Percentiles rank a stretch among this genome's conserved stretches.
Evolutionary conservation across 2,329 filamentous ascomycete genomes (phyloP).

Genomic region (Penicillium griseofulvum): DNA sequence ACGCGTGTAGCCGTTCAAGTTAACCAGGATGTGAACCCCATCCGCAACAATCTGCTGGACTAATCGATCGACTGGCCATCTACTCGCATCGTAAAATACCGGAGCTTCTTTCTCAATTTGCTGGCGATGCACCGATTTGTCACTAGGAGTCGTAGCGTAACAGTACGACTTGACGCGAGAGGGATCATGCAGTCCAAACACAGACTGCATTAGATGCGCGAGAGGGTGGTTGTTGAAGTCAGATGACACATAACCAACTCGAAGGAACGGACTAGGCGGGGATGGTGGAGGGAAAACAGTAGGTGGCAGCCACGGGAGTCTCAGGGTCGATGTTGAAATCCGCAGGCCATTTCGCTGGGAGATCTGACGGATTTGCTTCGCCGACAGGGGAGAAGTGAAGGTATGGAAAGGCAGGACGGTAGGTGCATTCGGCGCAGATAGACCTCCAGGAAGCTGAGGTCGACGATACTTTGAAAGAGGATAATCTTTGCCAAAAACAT

Average conservation of each 20-base stretch:
- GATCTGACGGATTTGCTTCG: slow-evolving; percentile 87
- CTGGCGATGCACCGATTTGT: slow-evolving; percentile 81
- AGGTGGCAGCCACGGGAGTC: slow-evolving; percentile 78
- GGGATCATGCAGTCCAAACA: slow-evolving; percentile 85
- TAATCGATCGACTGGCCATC: slow-evolving; percentile 79
- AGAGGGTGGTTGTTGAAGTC: slow-evolving; percentile 99
- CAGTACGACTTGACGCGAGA: slow-evolving; percentile 78
- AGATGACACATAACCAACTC: slow-evolving; percentile 92
- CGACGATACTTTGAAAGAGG: slow-evolving; percentile 63
- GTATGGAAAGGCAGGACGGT: slow-evolving; percentile 97
- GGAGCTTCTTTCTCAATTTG: slow-evolving; percentile 94
- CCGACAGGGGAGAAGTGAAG: slow-evolving; percentile 89
- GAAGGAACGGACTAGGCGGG: slow-evolving; percentile 79
- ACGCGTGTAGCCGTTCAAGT: slow-evolving; percentile 96
- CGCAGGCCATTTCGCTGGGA: slow-evolving; percentile 91
- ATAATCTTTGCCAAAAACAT: slow-evolving; percentile 61
- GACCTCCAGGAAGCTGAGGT: slow-evolving; percentile 67
- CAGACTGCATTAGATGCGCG: slow-evolving; percentile 97
- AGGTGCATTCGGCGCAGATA: slow-evolving; percentile 81
- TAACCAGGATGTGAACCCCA: slow-evolving; percentile 89
- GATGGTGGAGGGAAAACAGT: slow-evolving; percentile 81
- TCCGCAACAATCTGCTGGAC: slow-evolving; percentile 84
- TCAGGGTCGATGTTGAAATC: slow-evolving; percentile 86
- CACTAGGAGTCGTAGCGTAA: slow-evolving; percentile 90
- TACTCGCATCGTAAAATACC: slow-evolving; percentile 83